phyloP scores from a whole-genome alignment of 305 asterid genomes.

The Fraxinus ornus region DNA sequence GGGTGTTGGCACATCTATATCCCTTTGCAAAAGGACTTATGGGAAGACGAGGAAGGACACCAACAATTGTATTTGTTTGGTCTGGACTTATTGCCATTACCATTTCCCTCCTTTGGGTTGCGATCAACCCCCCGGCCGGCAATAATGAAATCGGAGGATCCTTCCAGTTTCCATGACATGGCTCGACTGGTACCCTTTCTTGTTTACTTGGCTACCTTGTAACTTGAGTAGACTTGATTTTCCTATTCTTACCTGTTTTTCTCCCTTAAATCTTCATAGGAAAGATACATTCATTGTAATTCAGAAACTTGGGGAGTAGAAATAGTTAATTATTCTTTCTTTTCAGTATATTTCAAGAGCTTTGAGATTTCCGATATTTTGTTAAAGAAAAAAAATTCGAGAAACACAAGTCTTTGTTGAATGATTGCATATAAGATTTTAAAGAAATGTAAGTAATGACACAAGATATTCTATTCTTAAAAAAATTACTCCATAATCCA shows the following conservation, averaged over 20 bases:
- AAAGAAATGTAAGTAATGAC: neutral
- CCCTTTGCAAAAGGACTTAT: constrained; percentile 15
- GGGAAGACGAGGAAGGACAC: constrained; percentile 15
- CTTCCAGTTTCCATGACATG: constrained; percentile 6
- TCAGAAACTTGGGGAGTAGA: neutral
- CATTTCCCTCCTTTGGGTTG: constrained; percentile 16
- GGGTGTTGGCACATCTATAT: constrained; percentile 8
- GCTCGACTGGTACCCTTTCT: neutral
- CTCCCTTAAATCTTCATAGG: neutral
- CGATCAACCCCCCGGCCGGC: constrained; percentile 4
- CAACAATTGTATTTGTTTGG: constrained; percentile 11
- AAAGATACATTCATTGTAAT: neutral
- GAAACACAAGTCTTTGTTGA: neutral
- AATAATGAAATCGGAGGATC: constrained; percentile 9
- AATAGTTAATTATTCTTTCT: neutral
- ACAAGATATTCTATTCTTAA: neutral
- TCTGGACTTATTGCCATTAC: constrained; percentile 12
- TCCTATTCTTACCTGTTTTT: neutral
- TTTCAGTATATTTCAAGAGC: neutral
- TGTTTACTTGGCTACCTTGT: neutral
- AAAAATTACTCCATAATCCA: neutral
- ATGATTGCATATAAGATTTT: neutral
- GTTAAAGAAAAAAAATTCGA: neutral
- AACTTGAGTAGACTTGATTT: neutral
- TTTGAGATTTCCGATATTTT: neutral